A percentile compares a stretch with the other conserved stretches of the same genome.
Conservation (phyloP, 495 filamentous ascomycete genomes). For the Hypomontagnella submonticulosa region DNA sequence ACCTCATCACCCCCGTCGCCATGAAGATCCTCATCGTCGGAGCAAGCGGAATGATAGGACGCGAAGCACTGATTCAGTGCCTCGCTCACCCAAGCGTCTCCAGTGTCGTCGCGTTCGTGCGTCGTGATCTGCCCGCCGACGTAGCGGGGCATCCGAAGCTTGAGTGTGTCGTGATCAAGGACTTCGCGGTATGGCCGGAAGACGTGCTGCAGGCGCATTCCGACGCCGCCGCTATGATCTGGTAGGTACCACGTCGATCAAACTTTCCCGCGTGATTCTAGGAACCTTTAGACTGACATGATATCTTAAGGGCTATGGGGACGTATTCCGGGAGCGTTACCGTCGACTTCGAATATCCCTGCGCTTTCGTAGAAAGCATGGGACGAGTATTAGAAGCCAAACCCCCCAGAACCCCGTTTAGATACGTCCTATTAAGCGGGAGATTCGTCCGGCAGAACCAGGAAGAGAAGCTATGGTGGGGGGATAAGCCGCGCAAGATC, state of each 20-base stretch:
- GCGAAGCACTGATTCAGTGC: constrained; percentile 36
- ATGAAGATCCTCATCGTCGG: constrained; percentile 47
- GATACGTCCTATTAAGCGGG: constrained; percentile 44
- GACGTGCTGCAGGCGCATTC: constrained; percentile 33
- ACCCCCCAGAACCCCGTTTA: constrained; percentile 29
- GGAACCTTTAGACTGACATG: too few relatives aligned
- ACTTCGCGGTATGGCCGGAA: constrained; percentile 42
- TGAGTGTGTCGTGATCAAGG: constrained; percentile 28
- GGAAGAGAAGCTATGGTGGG: constrained; percentile 34
- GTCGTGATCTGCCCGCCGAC: constrained; percentile 34
- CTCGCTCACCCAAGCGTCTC: constrained; percentile 37
- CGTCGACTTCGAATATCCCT: constrained; percentile 32
- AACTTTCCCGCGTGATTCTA: too few relatives aligned
- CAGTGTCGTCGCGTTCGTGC: constrained; percentile 38
- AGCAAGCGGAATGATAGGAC: constrained; percentile 41
- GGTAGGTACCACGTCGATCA: too few relatives aligned
- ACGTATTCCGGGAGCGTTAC: constrained; percentile 21
- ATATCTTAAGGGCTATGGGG: constrained; percentile 38
- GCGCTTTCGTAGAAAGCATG: constrained; percentile 31
- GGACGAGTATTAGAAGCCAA: constrained; percentile 25
- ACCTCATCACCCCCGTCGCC: background rate
- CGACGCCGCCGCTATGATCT: constrained; percentile 42
- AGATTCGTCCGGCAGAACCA: constrained; percentile 36
- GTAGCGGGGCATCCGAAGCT: constrained; percentile 39
- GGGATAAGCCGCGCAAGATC: constrained; percentile 33